A percentile compares a stretch with the other conserved stretches of the same genome.
Conservation (phyloP, 495 filamentous ascomycete genomes). For the Xylaria flabelliformis region DNA sequence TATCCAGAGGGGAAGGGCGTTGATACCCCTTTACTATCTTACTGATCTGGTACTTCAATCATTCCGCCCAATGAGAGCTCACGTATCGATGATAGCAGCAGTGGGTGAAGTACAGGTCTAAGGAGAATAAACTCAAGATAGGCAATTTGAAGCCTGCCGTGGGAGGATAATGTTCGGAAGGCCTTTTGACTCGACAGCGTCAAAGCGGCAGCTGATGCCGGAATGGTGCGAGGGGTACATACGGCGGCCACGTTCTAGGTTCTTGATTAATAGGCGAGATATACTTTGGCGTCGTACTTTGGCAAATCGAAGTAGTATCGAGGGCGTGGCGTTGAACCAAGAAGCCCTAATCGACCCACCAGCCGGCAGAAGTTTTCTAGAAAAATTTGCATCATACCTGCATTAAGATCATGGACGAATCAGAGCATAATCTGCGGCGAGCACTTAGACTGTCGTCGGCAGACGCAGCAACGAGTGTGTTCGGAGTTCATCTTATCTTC, state of each 20-base stretch:
- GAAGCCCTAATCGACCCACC: constrained; percentile 19
- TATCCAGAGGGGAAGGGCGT: background rate
- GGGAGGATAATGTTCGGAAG: background rate
- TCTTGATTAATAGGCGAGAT: constrained; percentile 16
- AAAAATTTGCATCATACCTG: constrained; percentile 22
- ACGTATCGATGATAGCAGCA: background rate
- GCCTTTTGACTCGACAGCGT: background rate
- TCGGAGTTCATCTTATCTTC: constrained; percentile 1
- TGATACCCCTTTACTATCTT: background rate
- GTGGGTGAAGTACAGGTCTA: background rate
- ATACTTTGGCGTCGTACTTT: background rate
- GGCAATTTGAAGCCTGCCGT: background rate
- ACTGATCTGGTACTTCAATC: background rate
- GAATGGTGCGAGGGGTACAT: constrained; percentile 9
- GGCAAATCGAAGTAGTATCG: constrained; percentile 1
- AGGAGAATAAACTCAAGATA: background rate
- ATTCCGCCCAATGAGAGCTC: background rate
- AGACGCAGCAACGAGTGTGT: background rate
- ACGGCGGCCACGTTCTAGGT: background rate
- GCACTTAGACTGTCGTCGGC: constrained; percentile 6
- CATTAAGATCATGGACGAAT: constrained; percentile 12
- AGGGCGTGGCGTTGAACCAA: constrained; percentile 3
- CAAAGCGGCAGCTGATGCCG: constrained; percentile 2
- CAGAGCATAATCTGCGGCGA: constrained; percentile 16
- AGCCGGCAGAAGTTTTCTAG: constrained; percentile 25